These are phyloP conservation scores for Suillus ampliporus DNA, from an alignment of 768 basidiomycete species.

Conservation along the genomic window DNA sequence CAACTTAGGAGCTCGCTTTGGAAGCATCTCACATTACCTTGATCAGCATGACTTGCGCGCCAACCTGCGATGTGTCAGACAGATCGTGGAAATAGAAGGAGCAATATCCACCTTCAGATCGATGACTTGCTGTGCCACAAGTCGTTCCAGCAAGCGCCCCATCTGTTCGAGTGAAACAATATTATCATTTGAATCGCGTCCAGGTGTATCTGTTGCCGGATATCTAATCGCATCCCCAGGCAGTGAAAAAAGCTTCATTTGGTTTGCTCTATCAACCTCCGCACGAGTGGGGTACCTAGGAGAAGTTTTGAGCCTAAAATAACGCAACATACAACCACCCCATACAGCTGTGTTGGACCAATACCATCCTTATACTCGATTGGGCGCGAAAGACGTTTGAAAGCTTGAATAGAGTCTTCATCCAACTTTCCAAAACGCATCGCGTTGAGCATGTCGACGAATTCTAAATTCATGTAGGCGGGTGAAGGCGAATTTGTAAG, in stretches of 20 bases:
- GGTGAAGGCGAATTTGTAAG: not conserved
- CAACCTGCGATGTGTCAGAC: constrained; percentile 50
- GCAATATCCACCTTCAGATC: constrained; percentile 51
- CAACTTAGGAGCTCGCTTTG: not conserved
- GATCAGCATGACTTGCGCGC: constrained; percentile 87
- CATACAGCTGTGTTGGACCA: constrained; percentile 81
- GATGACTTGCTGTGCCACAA: constrained; percentile 58
- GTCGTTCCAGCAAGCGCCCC: constrained; percentile 55
- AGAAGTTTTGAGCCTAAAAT: constrained; percentile 10
- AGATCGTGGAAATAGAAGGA: not conserved
- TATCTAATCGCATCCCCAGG: constrained; percentile 46
- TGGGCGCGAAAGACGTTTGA: constrained; percentile 59
- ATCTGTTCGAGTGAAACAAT: constrained; percentile 43
- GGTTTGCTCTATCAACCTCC: constrained; percentile 79
- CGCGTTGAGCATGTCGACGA: constrained; percentile 86
- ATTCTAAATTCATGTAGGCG: constrained; percentile 42
- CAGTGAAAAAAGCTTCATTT: constrained; percentile 51
- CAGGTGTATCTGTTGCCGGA: constrained; percentile 50
- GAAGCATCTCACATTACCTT: constrained; percentile 49
- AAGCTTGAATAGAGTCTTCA: constrained; percentile 47
- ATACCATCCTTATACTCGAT: constrained; percentile 74
- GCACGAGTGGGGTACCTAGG: constrained; percentile 69
- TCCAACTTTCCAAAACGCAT: constrained; percentile 80
- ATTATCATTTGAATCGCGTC: constrained; percentile 49
- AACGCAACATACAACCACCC: constrained; percentile 4